A percentile compares a stretch with the other conserved stretches of the same genome.
phyloP scores from a whole-genome alignment of 805 yeast species.

The Yarrowia osloensis region DNA sequence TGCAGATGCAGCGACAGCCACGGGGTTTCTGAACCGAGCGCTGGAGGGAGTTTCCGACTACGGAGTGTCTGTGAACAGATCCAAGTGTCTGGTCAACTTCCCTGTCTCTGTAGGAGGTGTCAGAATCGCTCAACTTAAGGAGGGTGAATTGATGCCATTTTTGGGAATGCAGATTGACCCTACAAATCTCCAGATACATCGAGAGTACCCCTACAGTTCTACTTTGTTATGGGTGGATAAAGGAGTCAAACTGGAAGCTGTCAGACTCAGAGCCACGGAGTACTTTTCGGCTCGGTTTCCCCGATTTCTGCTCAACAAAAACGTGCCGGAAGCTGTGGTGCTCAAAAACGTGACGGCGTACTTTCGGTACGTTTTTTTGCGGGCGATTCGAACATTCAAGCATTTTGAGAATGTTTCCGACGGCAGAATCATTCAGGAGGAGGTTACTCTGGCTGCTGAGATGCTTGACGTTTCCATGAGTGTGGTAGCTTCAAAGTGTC shows the following conservation, averaged over 20 bases:
- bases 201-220: neutral
- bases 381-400: neutral
- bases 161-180: conserved; percentile 9
- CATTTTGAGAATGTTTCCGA: neutral
- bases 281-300: conserved; percentile 3
- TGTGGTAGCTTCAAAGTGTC: neutral
- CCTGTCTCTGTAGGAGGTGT: neutral
- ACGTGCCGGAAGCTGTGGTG: neutral
- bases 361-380: neutral
- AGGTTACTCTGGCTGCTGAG: neutral
- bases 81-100: conserved; percentile 14
- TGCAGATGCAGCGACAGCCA: neutral
- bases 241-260: neutral
- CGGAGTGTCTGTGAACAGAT: conserved; percentile 13
- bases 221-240: conserved; percentile 3
- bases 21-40: neutral
- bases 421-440: neutral
- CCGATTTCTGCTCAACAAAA: neutral
- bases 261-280: neutral
- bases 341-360: neutral
- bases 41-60: neutral
- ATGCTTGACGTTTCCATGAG: neutral
- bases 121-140: neutral
- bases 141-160: neutral
- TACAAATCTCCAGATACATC: neutral